Conservation (phyloP, 2,329 filamentous ascomycete species). For the Colletotrichum incanum region DNA sequence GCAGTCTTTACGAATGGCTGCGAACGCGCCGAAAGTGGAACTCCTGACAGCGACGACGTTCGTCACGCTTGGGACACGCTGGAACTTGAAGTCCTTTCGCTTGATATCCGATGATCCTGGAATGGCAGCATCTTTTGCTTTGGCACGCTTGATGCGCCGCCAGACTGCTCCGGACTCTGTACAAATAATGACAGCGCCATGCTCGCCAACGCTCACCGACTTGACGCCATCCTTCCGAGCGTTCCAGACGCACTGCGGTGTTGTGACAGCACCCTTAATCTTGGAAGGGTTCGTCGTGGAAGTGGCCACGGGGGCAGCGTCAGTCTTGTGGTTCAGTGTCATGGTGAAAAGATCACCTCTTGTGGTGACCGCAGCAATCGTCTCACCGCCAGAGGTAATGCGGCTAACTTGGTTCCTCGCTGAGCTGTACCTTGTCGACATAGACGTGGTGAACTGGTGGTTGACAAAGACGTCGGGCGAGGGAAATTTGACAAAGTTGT, state of each 20-base stretch:
- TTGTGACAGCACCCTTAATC: slow-evolving; percentile 85
- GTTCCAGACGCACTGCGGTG: slow-evolving; percentile 88
- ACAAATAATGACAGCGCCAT: slow-evolving; percentile 94
- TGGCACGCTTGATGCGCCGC: slow-evolving; percentile 86
- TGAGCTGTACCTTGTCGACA: slow-evolving; percentile 76
- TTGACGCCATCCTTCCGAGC: slow-evolving; percentile 88
- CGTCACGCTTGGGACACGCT: slow-evolving; percentile 89
- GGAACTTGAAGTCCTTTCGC: slow-evolving; percentile 94
- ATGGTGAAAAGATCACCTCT: slow-evolving; percentile 92
- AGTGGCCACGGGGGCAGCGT: slow-evolving; percentile 71
- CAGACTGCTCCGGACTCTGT: slow-evolving; percentile 95
- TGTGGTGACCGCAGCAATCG: slow-evolving; percentile 88
- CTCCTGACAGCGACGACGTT: slow-evolving; percentile 88
- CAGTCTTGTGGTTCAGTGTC: slow-evolving; percentile 78
- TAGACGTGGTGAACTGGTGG: slow-evolving; percentile 77
- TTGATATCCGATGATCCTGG: slow-evolving; percentile 68
- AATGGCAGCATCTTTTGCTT: slow-evolving; percentile 78
- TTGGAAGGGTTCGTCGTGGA: slow-evolving; percentile 96
- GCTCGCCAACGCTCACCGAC: slow-evolving; percentile 90
- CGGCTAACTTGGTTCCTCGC: slow-evolving; percentile 79
- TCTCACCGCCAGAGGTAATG: slow-evolving; percentile 89
- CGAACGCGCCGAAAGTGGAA: slow-evolving; percentile 91
- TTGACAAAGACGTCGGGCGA: slow-evolving; percentile 79
- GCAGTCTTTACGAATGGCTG: slow-evolving; percentile 87
- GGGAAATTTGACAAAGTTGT: slow-evolving; percentile 90